A percentile compares a stretch with the other conserved stretches of the same genome.
Evolutionary conservation across 2,329 filamentous ascomycete species (phyloP).

Genomic region (Canariomyces notabilis): DNA sequence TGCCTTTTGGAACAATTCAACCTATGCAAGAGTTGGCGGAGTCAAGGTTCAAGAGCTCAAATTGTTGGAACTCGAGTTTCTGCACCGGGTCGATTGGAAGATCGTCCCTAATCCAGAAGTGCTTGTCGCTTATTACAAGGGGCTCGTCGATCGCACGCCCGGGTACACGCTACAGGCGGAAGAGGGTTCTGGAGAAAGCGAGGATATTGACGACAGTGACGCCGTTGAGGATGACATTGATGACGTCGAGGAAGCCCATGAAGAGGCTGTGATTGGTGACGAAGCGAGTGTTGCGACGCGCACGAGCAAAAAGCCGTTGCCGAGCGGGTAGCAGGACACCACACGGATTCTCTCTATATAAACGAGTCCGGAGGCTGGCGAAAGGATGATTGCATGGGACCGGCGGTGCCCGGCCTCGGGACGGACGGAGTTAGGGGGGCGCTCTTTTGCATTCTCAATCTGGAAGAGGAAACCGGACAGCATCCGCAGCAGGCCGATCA

Average conservation of each 20-base stretch:
- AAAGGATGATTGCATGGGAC: not conserved
- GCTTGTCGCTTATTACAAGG: constrained; percentile 86
- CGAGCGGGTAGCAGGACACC: not conserved
- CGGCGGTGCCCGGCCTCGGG: not conserved
- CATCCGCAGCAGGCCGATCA: not conserved
- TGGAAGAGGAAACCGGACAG: not conserved
- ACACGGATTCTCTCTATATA: not conserved
- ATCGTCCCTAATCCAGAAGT: constrained; percentile 95
- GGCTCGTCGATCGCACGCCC: constrained; percentile 65
- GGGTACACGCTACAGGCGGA: constrained; percentile 49
- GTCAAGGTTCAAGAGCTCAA: constrained; percentile 87
- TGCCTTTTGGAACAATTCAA: constrained; percentile 97
- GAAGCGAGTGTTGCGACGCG: not conserved
- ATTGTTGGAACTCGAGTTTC: constrained; percentile 85
- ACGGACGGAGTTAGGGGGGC: not conserved
- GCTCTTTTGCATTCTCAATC: not conserved
- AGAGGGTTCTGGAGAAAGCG: constrained; percentile 29
- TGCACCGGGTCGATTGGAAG: constrained; percentile 89
- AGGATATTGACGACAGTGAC: constrained; percentile 31
- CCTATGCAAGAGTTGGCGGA: constrained; percentile 89
- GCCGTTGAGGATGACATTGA: constrained; percentile 32
- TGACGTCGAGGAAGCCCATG: constrained; percentile 22
- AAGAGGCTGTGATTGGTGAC: constrained; percentile 1
- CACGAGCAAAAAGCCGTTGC: not conserved
- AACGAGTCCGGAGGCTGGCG: not conserved